These are phyloP conservation scores for Mucor piriformis DNA, from an alignment of 371 early-diverging fungal species.

Conservation along the genomic window DNA sequence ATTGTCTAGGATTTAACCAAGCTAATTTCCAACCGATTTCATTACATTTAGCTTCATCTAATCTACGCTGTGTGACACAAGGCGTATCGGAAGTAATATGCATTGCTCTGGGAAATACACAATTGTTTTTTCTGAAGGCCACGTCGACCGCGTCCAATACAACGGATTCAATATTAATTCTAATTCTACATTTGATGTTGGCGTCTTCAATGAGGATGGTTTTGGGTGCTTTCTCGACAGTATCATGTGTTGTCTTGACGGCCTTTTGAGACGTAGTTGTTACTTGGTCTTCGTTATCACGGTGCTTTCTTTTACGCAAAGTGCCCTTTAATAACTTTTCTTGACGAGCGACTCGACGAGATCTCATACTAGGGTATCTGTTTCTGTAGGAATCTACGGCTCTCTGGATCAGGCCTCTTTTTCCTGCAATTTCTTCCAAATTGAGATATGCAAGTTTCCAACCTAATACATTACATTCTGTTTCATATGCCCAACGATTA, in stretches of 20 bases:
- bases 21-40: conserved; percentile 57
- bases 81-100: conserved; percentile 30
- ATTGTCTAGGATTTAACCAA: conserved; percentile 53
- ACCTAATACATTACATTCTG: conserved; percentile 35
- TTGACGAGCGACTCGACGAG: conserved; percentile 77
- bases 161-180: conserved; percentile 52
- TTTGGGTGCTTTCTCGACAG: conserved; percentile 22
- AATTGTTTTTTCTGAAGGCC: conserved; percentile 43
- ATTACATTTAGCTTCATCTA: conserved; percentile 51
- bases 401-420: conserved; percentile 89
- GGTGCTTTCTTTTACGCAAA: conserved; percentile 39
- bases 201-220: conserved; percentile 31
- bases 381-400: conserved; percentile 94
- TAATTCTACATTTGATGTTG: conserved; percentile 36
- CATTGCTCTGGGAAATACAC: conserved; percentile 53
- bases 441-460: conserved; percentile 69
- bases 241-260: conserved; percentile 1
- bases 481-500: conserved; percentile 61
- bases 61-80: conserved; percentile 31
- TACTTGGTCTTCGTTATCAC: conserved; percentile 9
- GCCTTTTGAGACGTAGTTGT: conserved; percentile 2
- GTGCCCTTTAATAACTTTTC: conserved; percentile 66
- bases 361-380: conserved; percentile 76
- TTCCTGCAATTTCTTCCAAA: conserved; percentile 74
- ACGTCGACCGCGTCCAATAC: conserved; percentile 41